Conservation (phyloP, 345 rosid genomes). For the Ceriops zippeliana region DNA sequence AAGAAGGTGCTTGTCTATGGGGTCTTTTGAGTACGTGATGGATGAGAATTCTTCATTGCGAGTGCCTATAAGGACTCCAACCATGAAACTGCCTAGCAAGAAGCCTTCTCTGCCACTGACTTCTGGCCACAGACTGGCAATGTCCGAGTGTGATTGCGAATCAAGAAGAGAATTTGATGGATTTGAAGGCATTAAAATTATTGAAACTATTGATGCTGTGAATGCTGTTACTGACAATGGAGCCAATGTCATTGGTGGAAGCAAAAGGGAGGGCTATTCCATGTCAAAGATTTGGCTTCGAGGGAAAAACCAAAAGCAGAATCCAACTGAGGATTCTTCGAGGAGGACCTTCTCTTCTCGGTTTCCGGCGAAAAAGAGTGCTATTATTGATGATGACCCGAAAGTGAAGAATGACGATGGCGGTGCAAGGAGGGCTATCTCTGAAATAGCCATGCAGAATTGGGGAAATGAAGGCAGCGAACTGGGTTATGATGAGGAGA, state of each 20-base stretch:
- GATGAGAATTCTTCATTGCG: constrained; percentile 66
- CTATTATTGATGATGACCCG: constrained; percentile 12
- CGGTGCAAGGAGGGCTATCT: constrained; percentile 29
- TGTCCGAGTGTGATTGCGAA: constrained; percentile 65
- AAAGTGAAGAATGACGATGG: constrained; percentile 25
- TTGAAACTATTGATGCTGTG: constrained; percentile 19
- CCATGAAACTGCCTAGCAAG: constrained; percentile 55
- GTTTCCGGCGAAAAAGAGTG: constrained; percentile 36
- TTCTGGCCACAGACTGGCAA: constrained; percentile 63
- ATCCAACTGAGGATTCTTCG: constrained; percentile 35
- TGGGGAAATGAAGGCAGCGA: constrained; percentile 39
- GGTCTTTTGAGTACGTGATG: constrained; percentile 92
- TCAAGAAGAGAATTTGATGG: constrained; percentile 54
- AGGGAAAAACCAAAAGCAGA: constrained; percentile 58
- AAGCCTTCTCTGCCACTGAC: constrained; percentile 47
- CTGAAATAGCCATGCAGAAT: constrained; percentile 41
- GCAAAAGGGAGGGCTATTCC: constrained; percentile 69
- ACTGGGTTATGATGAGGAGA: constrained; percentile 38
- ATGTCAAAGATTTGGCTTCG: constrained; percentile 85
- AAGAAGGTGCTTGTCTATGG: constrained; percentile 95
- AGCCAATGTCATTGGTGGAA: constrained; percentile 21
- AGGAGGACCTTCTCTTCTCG: constrained; percentile 66
- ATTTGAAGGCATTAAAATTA: constrained; percentile 26
- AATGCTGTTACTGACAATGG: constrained; percentile 15
- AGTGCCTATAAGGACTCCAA: constrained; percentile 64